Percentiles rank a stretch among this genome's conserved stretches.
phyloP scores from a whole-genome alignment of 1,284 basidiomycete genomes.

The Apiotrichum gamsii region DNA sequence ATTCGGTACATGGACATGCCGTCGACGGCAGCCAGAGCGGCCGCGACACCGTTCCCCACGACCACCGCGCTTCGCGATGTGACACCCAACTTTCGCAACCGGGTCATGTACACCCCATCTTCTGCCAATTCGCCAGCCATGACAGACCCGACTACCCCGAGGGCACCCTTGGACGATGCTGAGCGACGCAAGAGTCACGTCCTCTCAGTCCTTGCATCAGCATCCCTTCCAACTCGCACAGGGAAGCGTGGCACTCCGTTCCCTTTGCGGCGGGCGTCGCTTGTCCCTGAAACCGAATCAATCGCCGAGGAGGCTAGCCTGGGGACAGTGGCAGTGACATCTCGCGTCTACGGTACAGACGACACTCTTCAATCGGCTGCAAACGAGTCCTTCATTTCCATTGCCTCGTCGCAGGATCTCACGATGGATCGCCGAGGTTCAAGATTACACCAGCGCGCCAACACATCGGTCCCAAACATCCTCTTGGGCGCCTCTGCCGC shows the following conservation, averaged over 20 bases:
- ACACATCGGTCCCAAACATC: slow-evolving; percentile 41
- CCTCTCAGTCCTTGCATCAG: slow-evolving; percentile 33
- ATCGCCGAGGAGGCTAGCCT: slow-evolving; percentile 22
- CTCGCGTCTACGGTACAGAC: too few species aligned
- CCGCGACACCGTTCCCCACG: slow-evolving; percentile 10
- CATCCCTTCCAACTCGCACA: slow-evolving; percentile 22
- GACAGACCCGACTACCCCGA: slow-evolving; percentile 16
- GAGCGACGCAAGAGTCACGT: slow-evolving; percentile 38
- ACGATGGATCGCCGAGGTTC: slow-evolving; percentile 40
- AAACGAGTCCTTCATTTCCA: slow-evolving; percentile 43
- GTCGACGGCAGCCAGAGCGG: slow-evolving; percentile 12
- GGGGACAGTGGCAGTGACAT: too few species aligned
- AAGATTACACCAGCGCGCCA: slow-evolving; percentile 26
- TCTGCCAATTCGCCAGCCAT: background rate
- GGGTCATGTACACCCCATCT: slow-evolving; percentile 9
- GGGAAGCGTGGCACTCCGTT: slow-evolving; percentile 32
- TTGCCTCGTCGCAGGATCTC: slow-evolving; percentile 45
- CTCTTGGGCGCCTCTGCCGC: slow-evolving; percentile 21
- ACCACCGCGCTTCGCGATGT: slow-evolving; percentile 23
- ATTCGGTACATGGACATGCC: slow-evolving; percentile 19
- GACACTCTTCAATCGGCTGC: background rate
- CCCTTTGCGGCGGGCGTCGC: slow-evolving; percentile 31
- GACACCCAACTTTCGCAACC: slow-evolving; percentile 22
- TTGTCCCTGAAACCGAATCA: slow-evolving; percentile 23
- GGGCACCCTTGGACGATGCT: slow-evolving; percentile 31